Percentiles rank a stretch among this genome's conserved stretches.
Conservation (phyloP, 257 asterid species). For the Paraleonurus japonicus region DNA sequence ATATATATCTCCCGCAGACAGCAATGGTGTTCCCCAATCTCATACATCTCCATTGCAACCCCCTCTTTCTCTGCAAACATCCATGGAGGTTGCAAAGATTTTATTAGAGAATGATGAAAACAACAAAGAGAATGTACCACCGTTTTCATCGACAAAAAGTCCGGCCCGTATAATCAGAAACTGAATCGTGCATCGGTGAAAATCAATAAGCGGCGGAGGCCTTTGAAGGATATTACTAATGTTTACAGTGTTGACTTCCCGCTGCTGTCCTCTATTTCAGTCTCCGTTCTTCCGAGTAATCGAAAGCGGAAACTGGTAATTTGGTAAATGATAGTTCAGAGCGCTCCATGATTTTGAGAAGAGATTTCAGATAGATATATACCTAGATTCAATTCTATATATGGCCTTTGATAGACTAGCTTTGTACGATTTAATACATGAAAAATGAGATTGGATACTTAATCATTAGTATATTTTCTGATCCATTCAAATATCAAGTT, state of each 20-base stretch:
- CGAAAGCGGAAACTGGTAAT: constrained; percentile 36
- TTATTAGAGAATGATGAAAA: constrained; percentile 16
- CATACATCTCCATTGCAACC: neutral
- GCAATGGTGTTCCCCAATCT: neutral
- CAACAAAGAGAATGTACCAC: constrained; percentile 50
- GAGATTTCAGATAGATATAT: constrained; percentile 45
- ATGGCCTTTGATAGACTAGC: neutral
- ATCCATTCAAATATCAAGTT: neutral
- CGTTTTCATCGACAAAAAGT: constrained; percentile 4
- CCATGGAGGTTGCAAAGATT: constrained; percentile 29
- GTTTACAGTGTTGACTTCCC: constrained; percentile 14
- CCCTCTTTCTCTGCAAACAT: neutral
- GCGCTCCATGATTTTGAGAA: constrained; percentile 40
- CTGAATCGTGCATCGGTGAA: neutral
- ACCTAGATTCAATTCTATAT: neutral
- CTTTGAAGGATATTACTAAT: constrained; percentile 48
- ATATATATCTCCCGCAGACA: neutral
- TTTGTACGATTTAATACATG: neutral
- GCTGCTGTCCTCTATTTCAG: neutral
- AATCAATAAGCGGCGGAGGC: constrained; percentile 32
- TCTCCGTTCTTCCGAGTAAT: neutral
- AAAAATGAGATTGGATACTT: neutral
- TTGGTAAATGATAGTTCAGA: constrained; percentile 10
- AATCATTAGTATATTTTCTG: neutral
- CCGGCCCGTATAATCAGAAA: constrained; percentile 4